Conservation (phyloP, 2,329 filamentous ascomycete species). For the Plenodomus biglobosus region DNA sequence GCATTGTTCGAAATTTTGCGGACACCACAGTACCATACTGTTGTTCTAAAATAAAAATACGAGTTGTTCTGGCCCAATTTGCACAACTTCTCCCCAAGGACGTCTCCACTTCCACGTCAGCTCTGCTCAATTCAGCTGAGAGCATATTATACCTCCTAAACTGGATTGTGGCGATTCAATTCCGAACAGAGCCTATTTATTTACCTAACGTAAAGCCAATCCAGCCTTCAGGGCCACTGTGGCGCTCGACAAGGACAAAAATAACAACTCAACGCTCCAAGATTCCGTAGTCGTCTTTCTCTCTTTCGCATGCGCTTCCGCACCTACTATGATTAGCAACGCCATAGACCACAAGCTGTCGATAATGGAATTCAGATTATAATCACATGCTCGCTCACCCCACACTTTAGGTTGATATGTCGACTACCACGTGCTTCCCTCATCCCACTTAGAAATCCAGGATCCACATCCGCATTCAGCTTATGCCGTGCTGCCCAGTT, state of each 20-base stretch:
- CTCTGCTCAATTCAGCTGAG: conserved; percentile 20
- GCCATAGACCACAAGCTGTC: no score
- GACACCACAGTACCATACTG: no score
- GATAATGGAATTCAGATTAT: background rate
- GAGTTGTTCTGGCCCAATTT: no score
- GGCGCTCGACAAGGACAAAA: background rate
- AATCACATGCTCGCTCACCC: background rate
- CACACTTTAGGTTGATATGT: background rate
- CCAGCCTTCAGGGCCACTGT: background rate
- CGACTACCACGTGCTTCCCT: background rate
- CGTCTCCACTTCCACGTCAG: conserved; percentile 24
- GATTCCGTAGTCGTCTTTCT: no score
- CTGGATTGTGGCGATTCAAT: background rate
- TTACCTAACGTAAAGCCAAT: background rate
- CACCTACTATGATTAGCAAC: no score
- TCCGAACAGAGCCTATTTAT: background rate
- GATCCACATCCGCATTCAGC: conserved; percentile 11
- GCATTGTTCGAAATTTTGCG: no score
- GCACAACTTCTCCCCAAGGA: no score
- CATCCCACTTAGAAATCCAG: background rate
- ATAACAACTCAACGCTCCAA: no score
- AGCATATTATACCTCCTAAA: background rate
- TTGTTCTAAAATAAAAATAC: no score
- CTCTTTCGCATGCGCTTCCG: no score
- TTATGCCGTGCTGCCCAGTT: conserved; percentile 43